phyloP scores from a whole-genome alignment of 768 basidiomycete species.

The Boletus rubroflammeus region DNA sequence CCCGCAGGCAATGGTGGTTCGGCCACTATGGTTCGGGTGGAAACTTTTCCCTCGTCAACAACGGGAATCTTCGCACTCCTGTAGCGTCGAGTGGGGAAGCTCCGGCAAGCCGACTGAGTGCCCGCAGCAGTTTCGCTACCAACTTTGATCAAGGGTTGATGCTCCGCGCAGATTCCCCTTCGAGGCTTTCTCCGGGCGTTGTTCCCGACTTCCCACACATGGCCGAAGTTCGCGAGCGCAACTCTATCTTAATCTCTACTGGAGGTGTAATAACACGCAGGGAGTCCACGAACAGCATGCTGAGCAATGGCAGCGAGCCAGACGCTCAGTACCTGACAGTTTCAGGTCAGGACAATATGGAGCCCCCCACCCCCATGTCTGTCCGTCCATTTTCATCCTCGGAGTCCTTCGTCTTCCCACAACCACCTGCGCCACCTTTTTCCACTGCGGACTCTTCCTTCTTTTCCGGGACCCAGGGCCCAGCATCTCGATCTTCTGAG shows the following conservation, averaged over 20 bases:
- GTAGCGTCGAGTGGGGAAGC: constrained; percentile 13
- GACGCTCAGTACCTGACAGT: constrained; percentile 41
- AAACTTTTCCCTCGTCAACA: constrained; percentile 5
- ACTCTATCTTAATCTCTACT: constrained; percentile 20
- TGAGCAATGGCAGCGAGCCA: constrained; percentile 35
- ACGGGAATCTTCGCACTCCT: constrained; percentile 12
- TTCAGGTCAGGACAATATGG: constrained; percentile 16
- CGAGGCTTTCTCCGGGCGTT: constrained; percentile 2
- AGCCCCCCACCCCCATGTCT: constrained; percentile 49
- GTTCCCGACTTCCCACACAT: constrained; percentile 48
- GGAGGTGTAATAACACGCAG: constrained; percentile 26
- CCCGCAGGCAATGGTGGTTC: constrained; percentile 47
- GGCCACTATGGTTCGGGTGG: constrained; percentile 13
- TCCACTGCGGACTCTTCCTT: background rate
- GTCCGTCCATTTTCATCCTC: constrained; percentile 65
- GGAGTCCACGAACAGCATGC: constrained; percentile 40
- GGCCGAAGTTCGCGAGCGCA: constrained; percentile 49
- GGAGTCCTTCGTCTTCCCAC: constrained; percentile 67
- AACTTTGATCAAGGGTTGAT: constrained; percentile 45
- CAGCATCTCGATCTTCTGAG: constrained; percentile 12
- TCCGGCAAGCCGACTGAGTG: constrained; percentile 27
- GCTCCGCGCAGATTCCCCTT: constrained; percentile 22
- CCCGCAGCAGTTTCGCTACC: constrained; percentile 64
- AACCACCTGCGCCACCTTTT: constrained; percentile 41
- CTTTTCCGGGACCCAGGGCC: background rate